Base-by-base conservation (phyloP, 176 grass and related monocot genomes). In the Carex littledalei region DNA sequence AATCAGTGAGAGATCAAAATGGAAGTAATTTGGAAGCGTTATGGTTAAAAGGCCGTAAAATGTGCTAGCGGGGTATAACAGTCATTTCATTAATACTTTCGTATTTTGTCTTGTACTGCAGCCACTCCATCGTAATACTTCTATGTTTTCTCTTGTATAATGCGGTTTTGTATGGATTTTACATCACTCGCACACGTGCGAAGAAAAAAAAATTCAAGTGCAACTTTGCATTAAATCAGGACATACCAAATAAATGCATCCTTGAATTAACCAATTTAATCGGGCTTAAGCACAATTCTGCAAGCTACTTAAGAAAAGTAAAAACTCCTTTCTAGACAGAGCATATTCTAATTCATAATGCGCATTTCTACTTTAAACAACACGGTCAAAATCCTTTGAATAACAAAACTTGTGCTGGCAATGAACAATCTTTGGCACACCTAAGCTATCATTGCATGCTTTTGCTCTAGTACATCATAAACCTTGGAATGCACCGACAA, bases 21-120 rank as follows among this genome's bases (percentile, higher is more conserved):
- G 24, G 61, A 56, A 65, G 20, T 8, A 45, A 81, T 71, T 81
- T 86, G 52, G 43, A 49, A 80, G 31, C 71, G 53, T 77, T 84
- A 74, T 20, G 57, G 22, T 11, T 52, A 10, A 62, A 67, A 55
- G 78, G 67, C 15, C 55, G 58, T 20, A 67, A 39, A 70, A 76
- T 58, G 53, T 59, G 74, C 17, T 17, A 17, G 20, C 52, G 29
- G 81, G 47, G 69, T 50, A 83, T 52, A 54, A 77, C 11, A 59
- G 69, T 41, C 67, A 78, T 84, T 56, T 79, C 57, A 63, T 26
- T 31, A 22, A 49, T 15, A 32, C 14, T 76, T 56, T 3, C 0
- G 24, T 55, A 21, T 26, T 68, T 78, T 78, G 5, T 54, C 72
- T 54, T 29, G 47, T 29, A 53, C 4, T 77, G 22, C 45, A 53